Evolutionary conservation across 23 red algal genomes (phyloP).

Genomic region (Gracilaria gracilis): DNA sequence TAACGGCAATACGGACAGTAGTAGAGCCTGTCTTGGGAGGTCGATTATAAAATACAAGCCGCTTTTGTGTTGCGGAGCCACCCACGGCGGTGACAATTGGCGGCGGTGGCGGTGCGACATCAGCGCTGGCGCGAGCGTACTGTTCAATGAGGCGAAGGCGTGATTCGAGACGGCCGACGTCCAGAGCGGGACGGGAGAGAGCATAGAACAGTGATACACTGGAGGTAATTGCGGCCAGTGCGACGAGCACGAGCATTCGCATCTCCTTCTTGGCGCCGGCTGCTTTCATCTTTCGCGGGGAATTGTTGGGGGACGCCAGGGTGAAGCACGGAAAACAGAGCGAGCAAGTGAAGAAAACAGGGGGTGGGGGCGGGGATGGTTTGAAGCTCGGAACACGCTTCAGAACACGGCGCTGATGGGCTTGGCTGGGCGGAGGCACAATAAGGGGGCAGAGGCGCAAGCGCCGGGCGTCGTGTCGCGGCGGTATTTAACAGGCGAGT

Average conservation of each 20-base stretch:
- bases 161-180: constrained; percentile 12
- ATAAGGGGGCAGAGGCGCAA: neutral
- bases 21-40: constrained; percentile 64
- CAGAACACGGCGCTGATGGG: neutral
- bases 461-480: neutral
- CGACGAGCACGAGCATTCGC: constrained; percentile 30
- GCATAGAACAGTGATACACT: constrained; percentile 19
- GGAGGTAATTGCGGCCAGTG: constrained; percentile 20
- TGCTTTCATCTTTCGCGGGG: constrained; percentile 25
- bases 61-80: neutral
- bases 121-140: constrained; percentile 16
- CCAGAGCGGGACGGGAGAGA: neutral
- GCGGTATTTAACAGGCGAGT: neutral
- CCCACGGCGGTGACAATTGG: constrained; percentile 3
- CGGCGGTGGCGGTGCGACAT: neutral
- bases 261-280: neutral
- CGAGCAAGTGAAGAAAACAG: neutral
- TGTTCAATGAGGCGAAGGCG: constrained; percentile 24
- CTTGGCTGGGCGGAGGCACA: neutral
- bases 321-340: neutral
- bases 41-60: constrained; percentile 55
- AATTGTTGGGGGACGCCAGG: neutral
- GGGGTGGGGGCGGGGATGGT: too few relatives aligned
- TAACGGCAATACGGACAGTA: constrained; percentile 58
- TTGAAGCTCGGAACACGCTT: constrained; percentile 3